Conservation (phyloP, 495 filamentous ascomycete species). For the Durotheca rogersii region DNA sequence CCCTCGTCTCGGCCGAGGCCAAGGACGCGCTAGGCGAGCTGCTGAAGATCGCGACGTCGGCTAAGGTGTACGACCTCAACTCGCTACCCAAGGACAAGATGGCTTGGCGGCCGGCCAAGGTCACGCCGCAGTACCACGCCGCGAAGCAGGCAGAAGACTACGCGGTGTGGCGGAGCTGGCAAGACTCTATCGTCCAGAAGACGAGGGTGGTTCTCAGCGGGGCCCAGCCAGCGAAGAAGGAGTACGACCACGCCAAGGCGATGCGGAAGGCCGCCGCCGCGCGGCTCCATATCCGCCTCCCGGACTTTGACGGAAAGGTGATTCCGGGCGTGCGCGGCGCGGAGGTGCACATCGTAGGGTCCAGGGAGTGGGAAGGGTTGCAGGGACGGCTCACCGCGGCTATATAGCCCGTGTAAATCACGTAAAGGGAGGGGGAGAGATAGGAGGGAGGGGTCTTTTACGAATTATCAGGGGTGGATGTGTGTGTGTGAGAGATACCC, state of each 20-base stretch:
- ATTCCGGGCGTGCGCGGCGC: conserved; percentile 26
- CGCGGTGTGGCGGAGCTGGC: conserved; percentile 46
- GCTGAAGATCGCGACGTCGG: conserved; percentile 62
- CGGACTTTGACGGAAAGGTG: conserved; percentile 40
- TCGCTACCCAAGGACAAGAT: conserved; percentile 52
- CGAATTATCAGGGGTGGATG: conserved; percentile 4
- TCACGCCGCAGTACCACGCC: conserved; percentile 47
- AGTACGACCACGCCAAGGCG: conserved; percentile 26
- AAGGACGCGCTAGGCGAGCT: conserved; percentile 70
- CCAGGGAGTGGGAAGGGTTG: conserved; percentile 46
- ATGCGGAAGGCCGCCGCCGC: conserved; percentile 48
- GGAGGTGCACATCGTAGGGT: conserved; percentile 45
- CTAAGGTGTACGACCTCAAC: conserved; percentile 58
- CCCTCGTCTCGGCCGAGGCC: conserved; percentile 64
- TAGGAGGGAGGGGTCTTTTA: not conserved
- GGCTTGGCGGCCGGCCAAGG: conserved; percentile 48
- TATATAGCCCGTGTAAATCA: conserved; percentile 12
- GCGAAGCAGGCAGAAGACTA: conserved; percentile 47
- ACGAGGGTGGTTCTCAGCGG: conserved; percentile 36
- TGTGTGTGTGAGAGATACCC: conserved; percentile 16
- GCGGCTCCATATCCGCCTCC: conserved; percentile 48
- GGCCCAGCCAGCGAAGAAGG: conserved; percentile 22
- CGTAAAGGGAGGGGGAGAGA: not conserved
- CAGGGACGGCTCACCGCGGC: conserved; percentile 34
- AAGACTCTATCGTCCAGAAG: conserved; percentile 39